These are phyloP conservation scores for Capillidium heterosporum DNA, from an alignment of 371 early-diverging fungal species.

Conservation along the genomic window DNA sequence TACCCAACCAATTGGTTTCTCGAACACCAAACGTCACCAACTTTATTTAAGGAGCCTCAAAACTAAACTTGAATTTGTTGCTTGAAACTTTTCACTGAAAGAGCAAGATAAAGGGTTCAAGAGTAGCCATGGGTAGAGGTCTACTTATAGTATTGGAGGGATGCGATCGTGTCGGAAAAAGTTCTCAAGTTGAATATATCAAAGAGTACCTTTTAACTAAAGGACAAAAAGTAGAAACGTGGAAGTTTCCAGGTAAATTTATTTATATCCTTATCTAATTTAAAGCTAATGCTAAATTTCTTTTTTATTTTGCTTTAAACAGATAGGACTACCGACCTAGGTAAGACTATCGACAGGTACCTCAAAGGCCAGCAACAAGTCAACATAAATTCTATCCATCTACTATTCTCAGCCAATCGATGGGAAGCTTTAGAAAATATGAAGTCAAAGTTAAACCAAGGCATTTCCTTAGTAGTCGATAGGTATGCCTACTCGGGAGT, in stretches of 20 bases:
- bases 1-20: too few relatives aligned
- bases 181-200: slow-evolving; percentile 66
- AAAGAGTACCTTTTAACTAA: slow-evolving; percentile 26
- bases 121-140: too few relatives aligned
- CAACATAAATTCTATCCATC: slow-evolving; percentile 76
- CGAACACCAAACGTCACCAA: too few relatives aligned
- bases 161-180: slow-evolving; percentile 91
- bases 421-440: slow-evolving; percentile 38
- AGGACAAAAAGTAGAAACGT: slow-evolving; percentile 24
- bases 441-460: slow-evolving; percentile 27
- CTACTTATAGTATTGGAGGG: slow-evolving; percentile 95
- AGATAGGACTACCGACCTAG: slow-evolving; percentile 84
- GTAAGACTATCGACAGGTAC: slow-evolving; percentile 80
- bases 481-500: slow-evolving; percentile 97
- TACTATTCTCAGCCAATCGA: slow-evolving; percentile 92
- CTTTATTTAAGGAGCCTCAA: too few relatives aligned
- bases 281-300: not conserved
- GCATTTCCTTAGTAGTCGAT: slow-evolving; percentile 78
- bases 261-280: not conserved
- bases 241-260: slow-evolving; percentile 54
- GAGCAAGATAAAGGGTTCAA: too few relatives aligned
- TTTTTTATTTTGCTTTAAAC: slow-evolving; percentile 3
- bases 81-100: too few relatives aligned
- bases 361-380: slow-evolving; percentile 46
- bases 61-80: too few relatives aligned